Evolutionary conservation across 257 asterid species (phyloP).

Genomic region (Rubia yunnanensis): DNA sequence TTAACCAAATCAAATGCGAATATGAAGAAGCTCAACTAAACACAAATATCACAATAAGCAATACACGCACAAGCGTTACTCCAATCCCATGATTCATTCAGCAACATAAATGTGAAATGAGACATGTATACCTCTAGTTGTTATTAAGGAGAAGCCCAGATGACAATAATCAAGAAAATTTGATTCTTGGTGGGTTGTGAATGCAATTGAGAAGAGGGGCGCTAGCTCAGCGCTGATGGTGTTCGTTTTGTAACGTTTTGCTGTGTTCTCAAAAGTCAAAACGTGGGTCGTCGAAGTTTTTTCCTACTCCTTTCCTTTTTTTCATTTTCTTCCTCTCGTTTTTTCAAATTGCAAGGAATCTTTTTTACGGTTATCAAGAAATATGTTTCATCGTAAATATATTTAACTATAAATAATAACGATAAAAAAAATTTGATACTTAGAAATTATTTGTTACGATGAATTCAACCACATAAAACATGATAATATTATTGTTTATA

Average conservation of each 20-base stretch:
- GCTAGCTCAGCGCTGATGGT: not conserved
- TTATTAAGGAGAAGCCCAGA: constrained; percentile 3
- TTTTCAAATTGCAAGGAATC: too few relatives aligned
- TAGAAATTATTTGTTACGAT: too few relatives aligned
- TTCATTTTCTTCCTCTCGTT: too few relatives aligned
- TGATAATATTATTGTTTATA: too few relatives aligned
- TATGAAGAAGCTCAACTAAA: not conserved
- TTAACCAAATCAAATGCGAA: not conserved
- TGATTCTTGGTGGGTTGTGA: not conserved
- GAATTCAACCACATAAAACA: too few relatives aligned
- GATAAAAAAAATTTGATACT: too few relatives aligned
- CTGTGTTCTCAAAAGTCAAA: constrained; percentile 5
- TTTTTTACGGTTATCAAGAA: too few relatives aligned
- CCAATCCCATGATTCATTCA: not conserved
- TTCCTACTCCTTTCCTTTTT: not conserved
- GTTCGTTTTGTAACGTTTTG: constrained; percentile 3
- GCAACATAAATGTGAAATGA: not conserved
- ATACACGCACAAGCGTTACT: not conserved
- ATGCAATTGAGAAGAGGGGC: not conserved
- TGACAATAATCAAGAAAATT: constrained; percentile 1
- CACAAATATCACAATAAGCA: not conserved
- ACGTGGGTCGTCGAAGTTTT: constrained; percentile 2
- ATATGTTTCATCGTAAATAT: too few relatives aligned
- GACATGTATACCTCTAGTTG: not conserved
- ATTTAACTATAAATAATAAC: too few relatives aligned